A percentile compares a stretch with the other conserved stretches of the same genome.
Conservation (phyloP, 2,329 filamentous ascomycete genomes). For the Xylariales sp. region DNA sequence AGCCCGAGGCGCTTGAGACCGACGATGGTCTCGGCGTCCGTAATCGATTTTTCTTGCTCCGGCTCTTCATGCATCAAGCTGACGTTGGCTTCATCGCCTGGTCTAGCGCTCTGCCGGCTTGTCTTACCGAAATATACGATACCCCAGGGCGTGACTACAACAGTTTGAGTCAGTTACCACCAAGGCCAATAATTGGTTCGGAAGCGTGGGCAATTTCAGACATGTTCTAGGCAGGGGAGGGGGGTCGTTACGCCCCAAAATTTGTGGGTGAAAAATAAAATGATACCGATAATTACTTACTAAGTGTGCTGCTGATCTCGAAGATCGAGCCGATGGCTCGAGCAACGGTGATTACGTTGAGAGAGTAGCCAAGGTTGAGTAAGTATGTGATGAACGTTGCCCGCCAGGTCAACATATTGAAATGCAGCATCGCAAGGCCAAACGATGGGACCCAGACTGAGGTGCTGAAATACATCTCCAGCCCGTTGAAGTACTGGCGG, state of each 20-base stretch:
- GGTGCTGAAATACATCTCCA: constrained; percentile 53
- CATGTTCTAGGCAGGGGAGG: no score
- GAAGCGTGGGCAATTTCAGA: no score
- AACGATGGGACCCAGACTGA: constrained; percentile 59
- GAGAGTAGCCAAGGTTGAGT: constrained; percentile 60
- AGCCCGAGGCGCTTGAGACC: constrained; percentile 55
- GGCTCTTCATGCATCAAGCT: constrained; percentile 23
- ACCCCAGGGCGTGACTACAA: constrained; percentile 57
- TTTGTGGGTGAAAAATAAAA: background rate
- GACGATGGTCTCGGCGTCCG: constrained; percentile 43
- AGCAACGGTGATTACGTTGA: constrained; percentile 59
- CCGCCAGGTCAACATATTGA: constrained; percentile 66
- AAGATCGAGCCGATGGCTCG: constrained; percentile 60
- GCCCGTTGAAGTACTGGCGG: constrained; percentile 47
- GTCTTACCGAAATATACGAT: constrained; percentile 55
- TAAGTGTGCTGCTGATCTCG: constrained; percentile 65
- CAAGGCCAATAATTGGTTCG: background rate
- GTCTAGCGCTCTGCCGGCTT: constrained; percentile 34
- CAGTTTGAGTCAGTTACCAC: background rate
- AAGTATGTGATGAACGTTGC: constrained; percentile 68
- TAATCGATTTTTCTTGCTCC: constrained; percentile 28
- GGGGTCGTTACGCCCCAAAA: no score
- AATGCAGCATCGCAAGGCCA: constrained; percentile 62
- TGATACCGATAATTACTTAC: background rate
- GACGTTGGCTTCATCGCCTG: constrained; percentile 42